Conservation (phyloP, 73 alveolate genomes). For the Paramecium primaurelia region DNA sequence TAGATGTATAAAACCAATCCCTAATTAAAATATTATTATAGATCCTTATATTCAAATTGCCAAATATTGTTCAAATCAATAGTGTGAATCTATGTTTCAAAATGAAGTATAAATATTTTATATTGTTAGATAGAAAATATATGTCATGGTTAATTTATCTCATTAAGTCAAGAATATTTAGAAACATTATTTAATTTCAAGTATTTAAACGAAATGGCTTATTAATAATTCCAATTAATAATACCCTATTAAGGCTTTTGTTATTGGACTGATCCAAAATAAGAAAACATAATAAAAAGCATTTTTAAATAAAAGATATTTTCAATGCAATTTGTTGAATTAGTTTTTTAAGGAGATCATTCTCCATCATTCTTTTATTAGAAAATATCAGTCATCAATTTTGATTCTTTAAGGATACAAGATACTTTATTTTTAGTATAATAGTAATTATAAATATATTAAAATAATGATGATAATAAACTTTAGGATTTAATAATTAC, state of each 20-base stretch:
- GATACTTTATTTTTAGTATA: not conserved
- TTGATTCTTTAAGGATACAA: not conserved
- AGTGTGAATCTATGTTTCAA: not conserved
- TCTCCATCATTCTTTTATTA: not conserved
- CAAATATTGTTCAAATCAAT: not conserved
- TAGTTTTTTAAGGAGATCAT: not conserved
- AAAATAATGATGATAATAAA: not conserved
- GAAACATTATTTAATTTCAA: not conserved
- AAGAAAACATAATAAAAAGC: not conserved
- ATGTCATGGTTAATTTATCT: not conserved
- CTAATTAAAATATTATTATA: not conserved
- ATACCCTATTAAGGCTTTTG: not conserved
- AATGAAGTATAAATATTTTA: not conserved
- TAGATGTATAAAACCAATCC: not conserved
- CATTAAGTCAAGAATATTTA: not conserved
- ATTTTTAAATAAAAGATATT: not conserved
- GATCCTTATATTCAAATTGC: not conserved
- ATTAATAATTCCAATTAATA: not conserved
- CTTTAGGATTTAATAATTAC: not conserved
- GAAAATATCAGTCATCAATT: not conserved
- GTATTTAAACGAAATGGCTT: not conserved
- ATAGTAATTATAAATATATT: not conserved
- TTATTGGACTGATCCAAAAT: not conserved
- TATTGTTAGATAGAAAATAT: not conserved
- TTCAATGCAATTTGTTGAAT: not conserved